Percentiles rank a stretch among this genome's conserved stretches.
Evolutionary conservation across 2,329 filamentous ascomycete species (phyloP).

Genomic region (Aspergillus melleus): DNA sequence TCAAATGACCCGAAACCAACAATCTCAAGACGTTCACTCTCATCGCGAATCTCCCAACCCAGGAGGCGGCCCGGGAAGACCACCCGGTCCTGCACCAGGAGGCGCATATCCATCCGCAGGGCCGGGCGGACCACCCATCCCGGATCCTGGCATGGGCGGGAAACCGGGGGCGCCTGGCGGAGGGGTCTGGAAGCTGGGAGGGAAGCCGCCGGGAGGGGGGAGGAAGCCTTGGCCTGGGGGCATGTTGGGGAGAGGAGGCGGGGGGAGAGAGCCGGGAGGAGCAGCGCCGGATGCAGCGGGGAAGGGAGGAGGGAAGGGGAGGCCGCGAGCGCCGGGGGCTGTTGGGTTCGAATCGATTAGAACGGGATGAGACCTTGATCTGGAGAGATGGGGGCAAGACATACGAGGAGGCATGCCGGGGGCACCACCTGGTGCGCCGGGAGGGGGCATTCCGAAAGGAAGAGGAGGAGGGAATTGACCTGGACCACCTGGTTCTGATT

Average conservation of each 20-base stretch:
- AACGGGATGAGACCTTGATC: no score
- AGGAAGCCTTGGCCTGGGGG: constrained; percentile 44
- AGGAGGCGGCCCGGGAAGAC: constrained; percentile 25
- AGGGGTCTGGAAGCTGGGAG: constrained; percentile 50
- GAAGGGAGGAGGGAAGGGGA: constrained; percentile 53
- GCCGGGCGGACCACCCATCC: constrained; percentile 29
- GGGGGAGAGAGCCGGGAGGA: constrained; percentile 38
- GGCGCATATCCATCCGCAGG: constrained; percentile 29
- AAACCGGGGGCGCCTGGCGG: constrained; percentile 24
- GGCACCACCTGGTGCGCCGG: constrained; percentile 38
- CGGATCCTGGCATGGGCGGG: constrained; percentile 29
- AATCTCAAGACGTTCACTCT: not conserved
- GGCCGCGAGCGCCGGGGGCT: constrained; percentile 58
- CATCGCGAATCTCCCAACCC: constrained; percentile 33
- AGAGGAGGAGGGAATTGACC: constrained; percentile 56
- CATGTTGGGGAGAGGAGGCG: constrained; percentile 37
- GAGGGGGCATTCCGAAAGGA: constrained; percentile 56
- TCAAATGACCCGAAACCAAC: no score
- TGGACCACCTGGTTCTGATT: constrained; percentile 27
- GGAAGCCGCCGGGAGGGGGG: constrained; percentile 41
- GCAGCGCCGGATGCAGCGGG: constrained; percentile 38
- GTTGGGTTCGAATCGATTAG: constrained; percentile 23
- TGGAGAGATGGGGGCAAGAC: constrained; percentile 27
- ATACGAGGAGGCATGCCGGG: constrained; percentile 56
- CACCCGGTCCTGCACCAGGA: constrained; percentile 24